A percentile compares a stretch with the other conserved stretches of the same genome.
Conservation (phyloP, 495 filamentous ascomycete genomes). For the Podospora australis region DNA sequence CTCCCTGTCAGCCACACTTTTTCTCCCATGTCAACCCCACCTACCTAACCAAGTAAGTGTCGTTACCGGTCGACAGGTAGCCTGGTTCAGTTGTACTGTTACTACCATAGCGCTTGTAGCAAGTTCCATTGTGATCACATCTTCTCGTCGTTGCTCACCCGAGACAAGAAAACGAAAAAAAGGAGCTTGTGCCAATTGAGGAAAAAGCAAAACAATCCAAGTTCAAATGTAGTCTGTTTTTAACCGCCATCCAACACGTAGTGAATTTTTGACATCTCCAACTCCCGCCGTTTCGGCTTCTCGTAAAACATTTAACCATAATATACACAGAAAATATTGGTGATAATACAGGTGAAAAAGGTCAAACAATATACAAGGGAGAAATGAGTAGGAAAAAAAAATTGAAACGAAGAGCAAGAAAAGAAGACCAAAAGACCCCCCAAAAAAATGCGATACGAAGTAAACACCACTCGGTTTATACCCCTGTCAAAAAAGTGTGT, state of each 20-base stretch:
- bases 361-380: conserved; percentile 1
- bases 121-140: background rate
- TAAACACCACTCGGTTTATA: no score
- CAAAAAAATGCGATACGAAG: no score
- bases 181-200: background rate
- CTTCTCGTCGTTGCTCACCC: background rate
- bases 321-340: background rate
- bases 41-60: conserved; percentile 1
- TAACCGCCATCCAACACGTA: no score
- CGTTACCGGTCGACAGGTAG: background rate
- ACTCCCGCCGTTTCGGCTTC: background rate
- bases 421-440: conserved; percentile 2
- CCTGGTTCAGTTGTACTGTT: background rate
- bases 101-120: background rate
- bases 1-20: background rate
- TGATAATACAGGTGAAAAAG: background rate
- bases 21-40: background rate
- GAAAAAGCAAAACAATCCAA: conserved; percentile 2
- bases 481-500: no score
- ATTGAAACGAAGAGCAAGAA: conserved; percentile 6
- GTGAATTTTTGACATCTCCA: background rate
- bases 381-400: conserved; percentile 3
- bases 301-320: background rate
- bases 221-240: conserved; percentile 2
- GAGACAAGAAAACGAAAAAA: background rate